Conservation (phyloP, 164 flowering plant species). For the Chloranthus sessilifolius region DNA sequence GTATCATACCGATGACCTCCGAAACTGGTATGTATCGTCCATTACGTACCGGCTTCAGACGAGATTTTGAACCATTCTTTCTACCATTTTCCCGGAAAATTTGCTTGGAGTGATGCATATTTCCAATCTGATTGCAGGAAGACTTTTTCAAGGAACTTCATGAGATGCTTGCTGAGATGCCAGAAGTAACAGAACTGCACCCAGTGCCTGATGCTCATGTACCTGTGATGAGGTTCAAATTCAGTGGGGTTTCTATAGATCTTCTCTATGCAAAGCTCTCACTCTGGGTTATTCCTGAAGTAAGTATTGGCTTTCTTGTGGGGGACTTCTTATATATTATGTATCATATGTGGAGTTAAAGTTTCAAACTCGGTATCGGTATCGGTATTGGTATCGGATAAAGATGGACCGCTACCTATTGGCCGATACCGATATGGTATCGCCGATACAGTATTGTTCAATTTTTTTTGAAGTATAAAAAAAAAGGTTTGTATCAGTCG, state of each 20-base stretch:
- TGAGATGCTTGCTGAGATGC: slow-evolving; percentile 73
- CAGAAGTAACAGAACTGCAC: slow-evolving; percentile 85
- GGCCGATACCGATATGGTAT: too few species aligned
- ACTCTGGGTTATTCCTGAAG: slow-evolving; percentile 92
- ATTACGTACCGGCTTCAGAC: too few species aligned
- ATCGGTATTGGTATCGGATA: too few species aligned
- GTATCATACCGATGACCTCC: too few species aligned
- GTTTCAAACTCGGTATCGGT: too few species aligned
- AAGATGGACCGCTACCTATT: too few species aligned
- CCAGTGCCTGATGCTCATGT: slow-evolving; percentile 98
- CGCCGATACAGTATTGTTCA: too few species aligned
- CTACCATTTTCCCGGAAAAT: neutral
- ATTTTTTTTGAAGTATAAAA: too few species aligned
- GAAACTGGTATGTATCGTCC: too few species aligned
- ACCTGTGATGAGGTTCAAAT: slow-evolving; percentile 88
- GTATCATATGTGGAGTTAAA: neutral
- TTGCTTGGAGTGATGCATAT: slow-evolving; percentile 9
- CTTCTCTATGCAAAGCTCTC: slow-evolving; percentile 84
- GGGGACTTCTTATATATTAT: neutral
- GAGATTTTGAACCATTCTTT: neutral
- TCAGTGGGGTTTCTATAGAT: slow-evolving; percentile 86
- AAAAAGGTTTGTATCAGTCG: too few species aligned
- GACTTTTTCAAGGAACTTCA: slow-evolving; percentile 86
- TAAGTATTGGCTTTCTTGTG: slow-evolving; percentile 33
- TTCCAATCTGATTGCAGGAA: slow-evolving; percentile 41